Base-by-base conservation (phyloP, 2,329 filamentous ascomycete genomes). In the Tolypocladium ophioglossoides region DNA sequence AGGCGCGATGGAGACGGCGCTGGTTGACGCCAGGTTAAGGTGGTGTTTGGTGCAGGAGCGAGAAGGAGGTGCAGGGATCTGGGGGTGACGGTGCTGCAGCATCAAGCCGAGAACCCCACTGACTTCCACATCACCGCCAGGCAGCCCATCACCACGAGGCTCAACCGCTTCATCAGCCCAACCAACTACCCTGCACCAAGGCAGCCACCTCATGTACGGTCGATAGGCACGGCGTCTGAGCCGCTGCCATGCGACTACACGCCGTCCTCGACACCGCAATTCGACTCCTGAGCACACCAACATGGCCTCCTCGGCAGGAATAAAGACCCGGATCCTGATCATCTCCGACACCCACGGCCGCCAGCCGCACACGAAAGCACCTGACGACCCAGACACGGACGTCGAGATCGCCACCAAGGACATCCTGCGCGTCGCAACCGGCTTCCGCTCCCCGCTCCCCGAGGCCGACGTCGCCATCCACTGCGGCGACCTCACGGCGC, bases 401-500 rank as follows among this genome's bases (percentile, higher is more conserved):
- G 61, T 63, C 41, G 63, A 67, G 30, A 59, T 66, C 50, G 54
- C 37, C 40, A 51, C 56, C 2, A 51, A 53, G 2, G 57, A 60
- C n/a, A 49, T 59, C 38, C 51, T 27, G 24, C 46, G 38, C 47
- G 50, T 52, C n/a, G 51, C 48, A n/a, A 64, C 66, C 1, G 67
- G 64, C 44, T 71, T 61, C 57, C 63, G 66, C 37, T 53, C 61
- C 18, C 65, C 69, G 8, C 56, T 67, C 0, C 62, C 69, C 2
- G 60, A 66, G 18, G 71, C 69, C 34, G 78, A 83, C 56, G 73
- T 80, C 4, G 72, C 68, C 12, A 70, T 80, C 2, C 76, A 79
- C 66, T 80, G 77, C 56, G 78, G 79, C 46, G 76, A 81, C 54
- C 65, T 82, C 3, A 80, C 76, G 0, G 63, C 70, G 1, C 64